phyloP scores from a whole-genome alignment of 177 flowering plant species.

The Vitis hybrid region DNA sequence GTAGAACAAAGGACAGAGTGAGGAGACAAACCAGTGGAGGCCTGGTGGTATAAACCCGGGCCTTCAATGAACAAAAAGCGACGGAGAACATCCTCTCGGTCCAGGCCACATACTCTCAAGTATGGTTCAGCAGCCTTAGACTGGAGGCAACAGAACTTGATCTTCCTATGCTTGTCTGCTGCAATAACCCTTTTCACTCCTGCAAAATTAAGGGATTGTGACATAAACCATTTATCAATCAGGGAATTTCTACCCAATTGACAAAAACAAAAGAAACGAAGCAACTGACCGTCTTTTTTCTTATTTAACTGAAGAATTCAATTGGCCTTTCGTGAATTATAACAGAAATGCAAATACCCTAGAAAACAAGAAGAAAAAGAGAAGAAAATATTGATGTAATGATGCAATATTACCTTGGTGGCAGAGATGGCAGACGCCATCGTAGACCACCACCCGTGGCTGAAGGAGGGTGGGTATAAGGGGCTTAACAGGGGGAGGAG shows the following conservation, averaged over 20 bases:
- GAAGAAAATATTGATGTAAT: not conserved
- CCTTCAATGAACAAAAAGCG: constrained; percentile 91
- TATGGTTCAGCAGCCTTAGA: constrained; percentile 89
- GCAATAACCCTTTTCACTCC: constrained; percentile 86
- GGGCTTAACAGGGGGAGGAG: constrained; percentile 19
- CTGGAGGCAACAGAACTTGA: constrained; percentile 92
- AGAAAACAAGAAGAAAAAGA: not conserved
- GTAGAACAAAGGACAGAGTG: not conserved
- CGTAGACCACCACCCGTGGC: constrained; percentile 81
- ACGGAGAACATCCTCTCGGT: constrained; percentile 68
- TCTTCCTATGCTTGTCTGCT: constrained; percentile 71
- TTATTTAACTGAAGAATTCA: no score
- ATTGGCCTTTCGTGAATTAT: not conserved
- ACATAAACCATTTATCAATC: not conserved
- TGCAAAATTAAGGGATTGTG: constrained; percentile 23
- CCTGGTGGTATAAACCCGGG: constrained; percentile 65
- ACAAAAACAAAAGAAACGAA: not conserved
- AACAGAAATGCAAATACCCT: not conserved
- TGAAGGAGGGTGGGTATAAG: constrained; percentile 54
- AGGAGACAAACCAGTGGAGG: constrained; percentile 65
- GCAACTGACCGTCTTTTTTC: no score
- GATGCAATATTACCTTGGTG: constrained; percentile 47
- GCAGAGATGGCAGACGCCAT: constrained; percentile 95
- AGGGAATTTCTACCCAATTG: no score
- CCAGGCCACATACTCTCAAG: constrained; percentile 57